Percentiles rank a stretch among this genome's conserved stretches.
Evolutionary conservation across 192 early-diverging fungal species (phyloP).

Genomic region (Podila verticillata): DNA sequence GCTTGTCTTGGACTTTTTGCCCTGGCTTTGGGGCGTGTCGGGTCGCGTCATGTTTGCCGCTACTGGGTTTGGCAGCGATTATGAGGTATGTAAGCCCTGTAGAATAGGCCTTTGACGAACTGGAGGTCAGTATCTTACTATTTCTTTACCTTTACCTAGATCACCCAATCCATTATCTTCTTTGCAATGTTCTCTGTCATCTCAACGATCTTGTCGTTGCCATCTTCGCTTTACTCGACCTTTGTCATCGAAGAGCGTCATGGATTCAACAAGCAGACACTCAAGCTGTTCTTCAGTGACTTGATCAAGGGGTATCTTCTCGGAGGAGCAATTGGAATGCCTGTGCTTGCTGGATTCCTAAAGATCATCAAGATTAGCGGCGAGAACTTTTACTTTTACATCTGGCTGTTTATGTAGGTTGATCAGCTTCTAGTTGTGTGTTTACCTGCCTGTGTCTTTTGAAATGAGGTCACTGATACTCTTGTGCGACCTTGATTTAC

Average conservation of each 20-base stretch:
- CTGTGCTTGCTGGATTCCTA: conserved; percentile 82
- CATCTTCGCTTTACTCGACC: conserved; percentile 86
- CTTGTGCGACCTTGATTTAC: not conserved
- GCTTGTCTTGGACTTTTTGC: conserved; percentile 76
- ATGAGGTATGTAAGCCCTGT: conserved; percentile 64
- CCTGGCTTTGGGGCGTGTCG: conserved; percentile 75
- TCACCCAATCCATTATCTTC: conserved; percentile 86
- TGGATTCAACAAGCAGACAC: conserved; percentile 96
- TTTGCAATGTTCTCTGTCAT: conserved; percentile 65
- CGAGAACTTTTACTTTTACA: conserved; percentile 87
- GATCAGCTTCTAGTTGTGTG: conserved; percentile 1
- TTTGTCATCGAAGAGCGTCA: conserved; percentile 96
- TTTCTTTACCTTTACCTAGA: conserved; percentile 57
- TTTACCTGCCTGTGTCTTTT: not conserved
- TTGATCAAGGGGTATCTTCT: conserved; percentile 77
- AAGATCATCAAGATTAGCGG: conserved; percentile 86
- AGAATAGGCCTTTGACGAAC: not conserved
- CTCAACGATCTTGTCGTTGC: conserved; percentile 74
- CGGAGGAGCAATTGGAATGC: conserved; percentile 76
- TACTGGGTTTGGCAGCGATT: conserved; percentile 67
- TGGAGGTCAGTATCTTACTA: not conserved
- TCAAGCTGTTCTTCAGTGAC: conserved; percentile 82
- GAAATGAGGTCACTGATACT: not conserved
- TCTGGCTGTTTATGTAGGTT: conserved; percentile 88
- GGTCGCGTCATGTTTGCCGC: conserved; percentile 61